Evolutionary conservation across 2,329 filamentous ascomycete genomes (phyloP).

Genomic region (Neopestalotiopsis clavispora): DNA sequence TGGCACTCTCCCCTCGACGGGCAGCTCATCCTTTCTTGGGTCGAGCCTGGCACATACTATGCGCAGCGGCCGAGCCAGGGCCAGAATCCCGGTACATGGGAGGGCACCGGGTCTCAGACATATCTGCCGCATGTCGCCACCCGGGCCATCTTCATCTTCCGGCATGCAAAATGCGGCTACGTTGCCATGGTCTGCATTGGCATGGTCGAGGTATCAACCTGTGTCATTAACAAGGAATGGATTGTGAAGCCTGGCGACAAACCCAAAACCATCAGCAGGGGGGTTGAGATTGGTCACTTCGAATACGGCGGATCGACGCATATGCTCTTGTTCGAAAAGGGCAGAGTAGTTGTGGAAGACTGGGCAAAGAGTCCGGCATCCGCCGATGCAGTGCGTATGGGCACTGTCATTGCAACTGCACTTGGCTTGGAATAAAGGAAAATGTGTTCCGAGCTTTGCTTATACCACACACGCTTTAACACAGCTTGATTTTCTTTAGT

Average conservation of each 20-base stretch:
- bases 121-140: not conserved
- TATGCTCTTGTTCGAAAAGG: not conserved
- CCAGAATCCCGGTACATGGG: not conserved
- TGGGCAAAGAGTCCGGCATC: not conserved
- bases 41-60: not conserved
- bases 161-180: not conserved
- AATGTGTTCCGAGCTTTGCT: not conserved
- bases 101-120: not conserved
- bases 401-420: not conserved
- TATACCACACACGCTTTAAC: too few relatives aligned
- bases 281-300: not conserved
- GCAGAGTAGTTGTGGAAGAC: not conserved
- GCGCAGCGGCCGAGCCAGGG: not conserved
- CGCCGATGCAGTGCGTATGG: not conserved
- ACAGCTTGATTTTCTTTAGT: too few relatives aligned
- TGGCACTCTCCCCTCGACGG: not conserved
- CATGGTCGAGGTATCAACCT: not conserved
- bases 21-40: not conserved
- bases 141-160: not conserved
- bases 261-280: not conserved
- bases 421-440: not conserved
- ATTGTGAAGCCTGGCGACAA: not conserved
- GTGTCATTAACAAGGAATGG: not conserved
- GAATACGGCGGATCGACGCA: not conserved
- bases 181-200: not conserved